A percentile compares a stretch with the other conserved stretches of the same genome.
Evolutionary conservation across 164 flowering plant genomes (phyloP).

Genomic region (Chimonanthus salicifolius): DNA sequence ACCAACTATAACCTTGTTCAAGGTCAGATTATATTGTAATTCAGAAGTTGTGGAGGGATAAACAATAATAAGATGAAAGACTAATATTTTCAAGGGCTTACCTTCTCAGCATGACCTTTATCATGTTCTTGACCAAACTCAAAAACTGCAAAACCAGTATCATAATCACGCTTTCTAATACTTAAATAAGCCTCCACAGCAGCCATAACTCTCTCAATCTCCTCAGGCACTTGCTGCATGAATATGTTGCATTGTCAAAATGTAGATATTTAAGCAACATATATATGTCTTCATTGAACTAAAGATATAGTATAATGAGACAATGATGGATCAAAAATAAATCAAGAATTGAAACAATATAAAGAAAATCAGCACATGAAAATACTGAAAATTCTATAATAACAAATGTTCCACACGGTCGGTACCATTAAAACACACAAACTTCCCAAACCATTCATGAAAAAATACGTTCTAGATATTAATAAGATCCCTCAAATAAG

Average conservation of each 20-base stretch:
- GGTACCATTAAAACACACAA: neutral
- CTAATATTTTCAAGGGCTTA: conserved; percentile 16
- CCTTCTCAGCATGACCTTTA: conserved; percentile 46
- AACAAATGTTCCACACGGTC: neutral
- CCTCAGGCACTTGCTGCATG: conserved; percentile 97
- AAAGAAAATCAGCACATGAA: neutral
- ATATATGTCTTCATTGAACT: neutral
- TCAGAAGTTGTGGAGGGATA: neutral
- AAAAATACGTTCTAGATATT: too few species aligned
- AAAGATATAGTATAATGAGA: neutral
- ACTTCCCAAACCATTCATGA: too few species aligned
- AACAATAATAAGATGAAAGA: neutral
- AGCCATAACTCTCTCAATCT: conserved; percentile 89
- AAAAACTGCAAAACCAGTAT: conserved; percentile 58
- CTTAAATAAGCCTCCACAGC: conserved; percentile 88
- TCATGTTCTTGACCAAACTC: conserved; percentile 47
- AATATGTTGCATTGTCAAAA: conserved; percentile 4
- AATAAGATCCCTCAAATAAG: too few species aligned
- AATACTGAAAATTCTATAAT: too few species aligned
- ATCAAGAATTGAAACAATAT: neutral
- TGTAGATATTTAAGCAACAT: neutral
- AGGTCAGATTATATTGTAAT: neutral
- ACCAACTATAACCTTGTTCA: too few species aligned
- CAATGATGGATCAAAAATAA: neutral
- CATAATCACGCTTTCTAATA: conserved; percentile 61